Conservation (phyloP, 768 basidiomycete species). For the Hygrophoropsis aurantiaca region DNA sequence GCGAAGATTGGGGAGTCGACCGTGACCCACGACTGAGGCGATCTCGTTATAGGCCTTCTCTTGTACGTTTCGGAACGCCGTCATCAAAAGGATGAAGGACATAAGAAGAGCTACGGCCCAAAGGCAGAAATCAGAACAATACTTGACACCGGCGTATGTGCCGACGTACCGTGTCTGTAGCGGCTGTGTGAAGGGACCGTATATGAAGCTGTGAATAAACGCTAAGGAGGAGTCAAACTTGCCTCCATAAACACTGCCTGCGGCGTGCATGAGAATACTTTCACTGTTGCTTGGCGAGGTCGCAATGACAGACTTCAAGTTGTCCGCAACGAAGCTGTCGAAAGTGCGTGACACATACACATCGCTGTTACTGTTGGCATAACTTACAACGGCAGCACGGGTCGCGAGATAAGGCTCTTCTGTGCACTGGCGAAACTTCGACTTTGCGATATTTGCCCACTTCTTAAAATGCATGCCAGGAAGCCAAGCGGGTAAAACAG, state of each 20-base stretch:
- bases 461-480: conserved; percentile 42
- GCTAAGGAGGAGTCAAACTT: no score
- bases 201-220: no score
- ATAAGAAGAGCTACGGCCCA: conserved; percentile 5
- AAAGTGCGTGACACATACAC: neutral
- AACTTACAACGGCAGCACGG: conserved; percentile 7
- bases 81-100: conserved; percentile 16
- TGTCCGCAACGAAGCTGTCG: neutral
- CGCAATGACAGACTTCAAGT: neutral
- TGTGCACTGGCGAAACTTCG: conserved; percentile 9
- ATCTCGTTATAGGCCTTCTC: conserved; percentile 24
- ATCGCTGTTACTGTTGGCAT: neutral
- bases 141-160: neutral
- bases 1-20: conserved; percentile 17
- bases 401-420: conserved; percentile 7
- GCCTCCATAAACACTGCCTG: neutral
- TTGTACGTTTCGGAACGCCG: conserved; percentile 20
- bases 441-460: conserved; percentile 11
- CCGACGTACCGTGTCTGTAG: conserved; percentile 11
- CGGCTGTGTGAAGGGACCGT: conserved; percentile 2
- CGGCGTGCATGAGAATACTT: neutral
- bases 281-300: neutral
- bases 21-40: conserved; percentile 16
- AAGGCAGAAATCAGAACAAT: neutral
- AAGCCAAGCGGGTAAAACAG: conserved; percentile 42